Evolutionary conservation across 1,284 basidiomycete species (phyloP).

Genomic region (Cystobasidiaceae sp.): DNA sequence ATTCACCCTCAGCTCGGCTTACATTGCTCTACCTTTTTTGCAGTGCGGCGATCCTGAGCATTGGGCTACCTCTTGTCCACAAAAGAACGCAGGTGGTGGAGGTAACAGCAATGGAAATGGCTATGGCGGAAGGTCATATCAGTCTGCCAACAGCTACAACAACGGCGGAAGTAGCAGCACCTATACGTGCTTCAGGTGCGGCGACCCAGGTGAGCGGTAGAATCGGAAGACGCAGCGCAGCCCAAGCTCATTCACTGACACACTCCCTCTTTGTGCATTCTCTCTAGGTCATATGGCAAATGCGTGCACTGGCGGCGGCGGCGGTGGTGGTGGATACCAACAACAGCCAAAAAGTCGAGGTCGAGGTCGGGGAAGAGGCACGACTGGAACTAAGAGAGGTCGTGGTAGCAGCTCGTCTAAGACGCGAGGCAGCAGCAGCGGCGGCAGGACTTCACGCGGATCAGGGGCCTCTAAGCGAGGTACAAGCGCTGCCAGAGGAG

Average conservation of each 20-base stretch:
- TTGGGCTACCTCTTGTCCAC: slow-evolving; percentile 44
- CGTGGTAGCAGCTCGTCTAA: no score
- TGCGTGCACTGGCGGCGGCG: neutral
- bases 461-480: neutral
- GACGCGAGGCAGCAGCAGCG: neutral
- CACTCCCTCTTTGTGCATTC: no score
- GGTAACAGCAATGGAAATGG: neutral
- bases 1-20: no score
- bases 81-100: neutral
- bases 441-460: neutral
- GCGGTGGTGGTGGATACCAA: neutral
- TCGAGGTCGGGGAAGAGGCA: no score
- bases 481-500: neutral
- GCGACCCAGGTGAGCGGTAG: slow-evolving; percentile 44
- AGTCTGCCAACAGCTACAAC: neutral
- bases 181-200: slow-evolving; percentile 48
- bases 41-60: slow-evolving; percentile 43
- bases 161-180: slow-evolving; percentile 19
- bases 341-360: no score
- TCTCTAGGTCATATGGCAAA: neutral
- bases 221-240: neutral
- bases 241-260: neutral
- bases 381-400: no score
- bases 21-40: no score
- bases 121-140: neutral